Conservation (phyloP, 2,329 filamentous ascomycete species). For the Hypoxylon sp. region DNA sequence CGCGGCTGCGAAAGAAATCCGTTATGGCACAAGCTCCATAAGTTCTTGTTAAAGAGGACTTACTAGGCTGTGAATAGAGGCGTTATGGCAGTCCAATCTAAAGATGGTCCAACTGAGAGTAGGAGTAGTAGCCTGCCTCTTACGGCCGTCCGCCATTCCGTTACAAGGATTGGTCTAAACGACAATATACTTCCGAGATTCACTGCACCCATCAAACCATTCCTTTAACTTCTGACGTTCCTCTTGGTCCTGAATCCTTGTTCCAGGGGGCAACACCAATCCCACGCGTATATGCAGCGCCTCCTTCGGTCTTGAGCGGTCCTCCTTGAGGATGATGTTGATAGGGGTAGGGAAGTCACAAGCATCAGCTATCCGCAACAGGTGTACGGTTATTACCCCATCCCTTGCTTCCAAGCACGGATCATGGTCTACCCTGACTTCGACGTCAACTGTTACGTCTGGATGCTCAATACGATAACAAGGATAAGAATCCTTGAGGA, state of each 20-base stretch:
- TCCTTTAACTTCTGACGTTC: constrained; percentile 4
- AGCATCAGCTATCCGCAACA: constrained; percentile 14
- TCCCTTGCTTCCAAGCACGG: neutral
- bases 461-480: constrained; percentile 14
- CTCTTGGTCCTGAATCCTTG: constrained; percentile 9
- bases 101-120: neutral
- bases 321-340: constrained; percentile 1
- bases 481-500: neutral
- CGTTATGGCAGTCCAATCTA: neutral
- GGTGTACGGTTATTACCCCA: neutral
- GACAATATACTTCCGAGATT: neutral
- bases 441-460: neutral
- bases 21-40: no score
- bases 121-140: neutral
- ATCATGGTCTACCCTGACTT: constrained; percentile 10
- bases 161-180: neutral
- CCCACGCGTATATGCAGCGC: constrained; percentile 1
- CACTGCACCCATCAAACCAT: constrained; percentile 11
- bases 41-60: no score
- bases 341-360: constrained; percentile 14
- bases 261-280: constrained; percentile 4
- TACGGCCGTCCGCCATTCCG: neutral
- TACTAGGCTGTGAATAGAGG: neutral
- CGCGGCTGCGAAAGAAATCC: no score
- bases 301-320: neutral